Evolutionary conservation across 257 asterid genomes (phyloP).

Genomic region (Solanum stenotomum): DNA sequence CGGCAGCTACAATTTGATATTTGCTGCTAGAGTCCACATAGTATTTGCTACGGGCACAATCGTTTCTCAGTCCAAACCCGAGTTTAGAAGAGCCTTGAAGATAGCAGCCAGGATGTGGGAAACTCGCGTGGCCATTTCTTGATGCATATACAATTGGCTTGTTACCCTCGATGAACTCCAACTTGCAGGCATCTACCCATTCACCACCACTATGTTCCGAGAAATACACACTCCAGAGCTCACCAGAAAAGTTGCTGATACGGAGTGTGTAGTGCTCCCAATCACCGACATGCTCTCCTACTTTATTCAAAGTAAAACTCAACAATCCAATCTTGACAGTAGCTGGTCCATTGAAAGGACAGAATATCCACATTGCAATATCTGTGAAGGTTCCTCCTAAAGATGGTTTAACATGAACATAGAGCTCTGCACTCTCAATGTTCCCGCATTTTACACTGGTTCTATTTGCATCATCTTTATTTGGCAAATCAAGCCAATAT

Average conservation of each 20-base stretch:
- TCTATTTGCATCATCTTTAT: constrained; percentile 10
- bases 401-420: constrained; percentile 75
- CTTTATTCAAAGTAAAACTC: constrained; percentile 23
- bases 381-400: constrained; percentile 74
- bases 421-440: constrained; percentile 56
- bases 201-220: constrained; percentile 90
- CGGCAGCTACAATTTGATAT: constrained; percentile 60
- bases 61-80: constrained; percentile 63
- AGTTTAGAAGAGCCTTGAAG: constrained; percentile 56
- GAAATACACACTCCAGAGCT: constrained; percentile 53
- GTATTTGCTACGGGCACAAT: constrained; percentile 56
- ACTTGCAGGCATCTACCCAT: constrained; percentile 52
- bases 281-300: constrained; percentile 82
- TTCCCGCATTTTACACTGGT: constrained; percentile 42
- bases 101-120: constrained; percentile 75
- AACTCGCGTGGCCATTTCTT: constrained; percentile 69
- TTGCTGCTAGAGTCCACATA: constrained; percentile 45
- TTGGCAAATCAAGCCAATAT: constrained; percentile 74
- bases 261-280: constrained; percentile 95
- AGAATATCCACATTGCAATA: constrained; percentile 77
- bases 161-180: constrained; percentile 69
- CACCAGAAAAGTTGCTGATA: constrained; percentile 74
- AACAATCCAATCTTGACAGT: constrained; percentile 48
- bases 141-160: constrained; percentile 69
- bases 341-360: constrained; percentile 90